phyloP scores from a whole-genome alignment of 257 asterid genomes.

The Rhazya stricta region DNA sequence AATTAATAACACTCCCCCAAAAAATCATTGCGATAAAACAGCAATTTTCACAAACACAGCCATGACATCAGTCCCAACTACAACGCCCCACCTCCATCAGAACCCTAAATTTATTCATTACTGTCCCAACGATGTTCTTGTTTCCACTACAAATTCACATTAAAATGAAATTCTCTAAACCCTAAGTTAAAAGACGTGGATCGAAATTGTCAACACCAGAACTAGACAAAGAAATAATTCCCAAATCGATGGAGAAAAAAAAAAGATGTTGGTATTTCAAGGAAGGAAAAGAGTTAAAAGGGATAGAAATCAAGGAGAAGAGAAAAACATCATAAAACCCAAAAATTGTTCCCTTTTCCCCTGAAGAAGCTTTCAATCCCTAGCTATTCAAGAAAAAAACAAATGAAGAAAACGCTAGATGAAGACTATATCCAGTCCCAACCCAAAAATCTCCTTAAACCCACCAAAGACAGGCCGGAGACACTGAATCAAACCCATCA shows the following conservation, averaged over 20 bases:
- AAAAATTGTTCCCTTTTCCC: not conserved
- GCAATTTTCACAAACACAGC: constrained; percentile 22
- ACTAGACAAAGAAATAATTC: not conserved
- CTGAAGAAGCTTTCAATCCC: constrained; percentile 1
- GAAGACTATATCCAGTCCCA: constrained; percentile 41
- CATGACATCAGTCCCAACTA: constrained; percentile 28
- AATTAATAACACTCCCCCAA: constrained; percentile 25
- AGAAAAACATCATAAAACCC: not conserved
- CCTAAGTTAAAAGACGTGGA: constrained; percentile 8
- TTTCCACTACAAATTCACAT: constrained; percentile 21
- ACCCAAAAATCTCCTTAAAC: constrained; percentile 41
- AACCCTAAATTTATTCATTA: constrained; percentile 25
- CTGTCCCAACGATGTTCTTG: constrained; percentile 18
- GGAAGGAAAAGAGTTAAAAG: not conserved
- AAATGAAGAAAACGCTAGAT: constrained; percentile 27
- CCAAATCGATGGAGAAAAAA: constrained; percentile 10
- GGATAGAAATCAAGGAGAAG: constrained; percentile 9
- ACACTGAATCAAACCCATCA: constrained; percentile 39
- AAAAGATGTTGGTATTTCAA: constrained; percentile 20
- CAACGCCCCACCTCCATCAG: constrained; percentile 29
- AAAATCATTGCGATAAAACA: constrained; percentile 27
- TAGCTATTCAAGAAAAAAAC: constrained; percentile 9
- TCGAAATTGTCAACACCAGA: constrained; percentile 10
- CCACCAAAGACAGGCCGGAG: constrained; percentile 35
- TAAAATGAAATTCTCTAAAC: constrained; percentile 20